A percentile compares a stretch with the other conserved stretches of the same genome.
Conservation (phyloP, 257 asterid species). For the Jacaranda mimosifolia region DNA sequence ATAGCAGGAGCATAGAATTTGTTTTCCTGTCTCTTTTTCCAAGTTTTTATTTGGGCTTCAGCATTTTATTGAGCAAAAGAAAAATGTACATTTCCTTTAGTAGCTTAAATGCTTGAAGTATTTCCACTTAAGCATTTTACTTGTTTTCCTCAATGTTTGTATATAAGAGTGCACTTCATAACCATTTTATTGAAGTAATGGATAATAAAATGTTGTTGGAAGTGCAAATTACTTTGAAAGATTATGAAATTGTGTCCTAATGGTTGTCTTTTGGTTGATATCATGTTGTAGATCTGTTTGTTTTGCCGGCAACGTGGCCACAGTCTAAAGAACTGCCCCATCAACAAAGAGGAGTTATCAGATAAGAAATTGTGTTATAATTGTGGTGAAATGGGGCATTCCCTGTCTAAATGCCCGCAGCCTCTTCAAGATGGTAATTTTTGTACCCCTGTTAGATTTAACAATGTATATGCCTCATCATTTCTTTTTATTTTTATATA, state of each 20-base stretch:
- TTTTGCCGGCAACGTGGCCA: conserved; percentile 86
- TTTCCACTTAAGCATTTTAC: not conserved
- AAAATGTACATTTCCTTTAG: no score
- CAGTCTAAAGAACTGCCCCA: conserved; percentile 86
- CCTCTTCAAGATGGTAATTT: conserved; percentile 91
- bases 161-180: not conserved
- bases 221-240: not conserved
- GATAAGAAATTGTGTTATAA: conserved; percentile 81
- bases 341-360: conserved; percentile 53
- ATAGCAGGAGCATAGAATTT: no score
- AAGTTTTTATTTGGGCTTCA: no score
- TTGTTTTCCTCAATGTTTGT: not conserved
- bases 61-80: no score
- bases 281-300: conserved; percentile 76
- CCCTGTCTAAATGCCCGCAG: conserved; percentile 67
- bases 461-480: not conserved
- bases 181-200: not conserved
- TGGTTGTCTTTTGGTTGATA: conserved; percentile 21
- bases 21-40: no score
- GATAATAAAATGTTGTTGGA: conserved; percentile 4
- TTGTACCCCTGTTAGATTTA: not conserved
- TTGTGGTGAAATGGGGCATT: conserved; percentile 89
- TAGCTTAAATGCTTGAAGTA: no score
- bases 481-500: not conserved
- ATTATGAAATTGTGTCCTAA: not conserved